A percentile compares a stretch with the other conserved stretches of the same genome.
Evolutionary conservation across 345 rosid genomes (phyloP).

Genomic region (Bruguiera gymnorhiza): DNA sequence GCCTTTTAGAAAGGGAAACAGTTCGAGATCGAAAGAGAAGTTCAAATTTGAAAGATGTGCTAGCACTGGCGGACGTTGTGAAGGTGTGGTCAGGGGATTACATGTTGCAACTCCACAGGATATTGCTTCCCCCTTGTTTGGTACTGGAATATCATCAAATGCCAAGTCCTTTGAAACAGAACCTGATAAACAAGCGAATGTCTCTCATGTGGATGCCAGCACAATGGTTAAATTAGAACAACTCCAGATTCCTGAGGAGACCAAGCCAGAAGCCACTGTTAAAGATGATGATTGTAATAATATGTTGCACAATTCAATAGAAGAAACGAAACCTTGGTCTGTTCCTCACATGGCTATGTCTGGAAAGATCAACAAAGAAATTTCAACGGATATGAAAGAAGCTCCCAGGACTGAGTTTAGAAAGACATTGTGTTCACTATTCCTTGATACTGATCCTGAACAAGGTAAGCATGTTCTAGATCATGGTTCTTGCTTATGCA

Average conservation of each 20-base stretch:
- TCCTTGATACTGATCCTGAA: slow-evolving; percentile 17
- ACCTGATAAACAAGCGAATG: slow-evolving; percentile 15
- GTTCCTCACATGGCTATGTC: slow-evolving; percentile 17
- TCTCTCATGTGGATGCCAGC: slow-evolving; percentile 5
- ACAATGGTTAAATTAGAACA: slow-evolving; percentile 11
- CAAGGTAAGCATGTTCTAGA: slow-evolving; percentile 31
- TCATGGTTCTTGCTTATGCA: slow-evolving; percentile 8
- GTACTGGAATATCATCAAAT: slow-evolving; percentile 9
- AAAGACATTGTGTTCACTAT: slow-evolving; percentile 35
- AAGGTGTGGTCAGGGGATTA: slow-evolving; percentile 15
- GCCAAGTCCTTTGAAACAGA: slow-evolving; percentile 16
- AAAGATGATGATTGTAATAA: slow-evolving; percentile 8
- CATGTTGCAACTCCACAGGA: slow-evolving; percentile 19
- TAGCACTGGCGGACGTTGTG: slow-evolving; percentile 27
- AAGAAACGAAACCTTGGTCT: slow-evolving; percentile 17
- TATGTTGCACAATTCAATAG: slow-evolving; percentile 8
- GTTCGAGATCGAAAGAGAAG: slow-evolving; percentile 41
- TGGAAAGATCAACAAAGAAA: slow-evolving; percentile 23
- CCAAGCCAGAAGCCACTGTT: slow-evolving; percentile 8
- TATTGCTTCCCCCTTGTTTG: background rate
- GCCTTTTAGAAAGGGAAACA: slow-evolving; percentile 41
- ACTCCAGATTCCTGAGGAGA: slow-evolving; percentile 17
- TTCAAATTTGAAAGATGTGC: slow-evolving; percentile 33
- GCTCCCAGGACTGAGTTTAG: slow-evolving; percentile 29
- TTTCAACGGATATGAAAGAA: slow-evolving; percentile 19